phyloP scores from a whole-genome alignment of 2,329 filamentous ascomycete genomes.

The Neopestalotiopsis rosae region DNA sequence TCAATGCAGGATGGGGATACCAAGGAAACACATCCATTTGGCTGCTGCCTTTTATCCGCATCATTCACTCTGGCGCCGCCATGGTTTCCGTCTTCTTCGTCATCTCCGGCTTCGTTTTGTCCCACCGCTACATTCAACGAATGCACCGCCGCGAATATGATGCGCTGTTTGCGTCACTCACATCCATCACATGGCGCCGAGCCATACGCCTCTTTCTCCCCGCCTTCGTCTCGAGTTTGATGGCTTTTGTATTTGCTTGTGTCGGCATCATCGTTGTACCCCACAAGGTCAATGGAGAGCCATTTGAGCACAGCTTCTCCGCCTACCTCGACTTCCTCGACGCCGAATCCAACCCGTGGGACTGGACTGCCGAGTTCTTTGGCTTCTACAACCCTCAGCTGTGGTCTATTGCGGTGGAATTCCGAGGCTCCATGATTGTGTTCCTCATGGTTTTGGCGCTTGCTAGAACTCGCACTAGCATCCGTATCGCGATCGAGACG shows the following conservation, averaged over 20 bases:
- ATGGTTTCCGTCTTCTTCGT: constrained; percentile 50
- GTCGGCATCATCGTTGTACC: constrained; percentile 31
- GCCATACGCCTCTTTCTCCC: constrained; percentile 47
- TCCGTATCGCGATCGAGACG: constrained; percentile 32
- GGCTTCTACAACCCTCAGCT: constrained; percentile 40
- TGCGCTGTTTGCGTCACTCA: constrained; percentile 34
- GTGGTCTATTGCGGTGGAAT: constrained; percentile 42
- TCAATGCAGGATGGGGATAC: constrained; percentile 41
- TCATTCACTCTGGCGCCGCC: constrained; percentile 42
- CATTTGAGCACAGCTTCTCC: constrained; percentile 30
- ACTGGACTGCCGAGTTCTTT: constrained; percentile 32
- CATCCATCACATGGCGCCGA: constrained; percentile 47
- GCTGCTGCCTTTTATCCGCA: constrained; percentile 44
- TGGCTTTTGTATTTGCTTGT: constrained; percentile 38
- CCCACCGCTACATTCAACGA: constrained; percentile 42
- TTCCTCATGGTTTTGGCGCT: constrained; percentile 37
- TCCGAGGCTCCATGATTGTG: constrained; percentile 39
- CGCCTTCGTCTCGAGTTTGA: constrained; percentile 41
- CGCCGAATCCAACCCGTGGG: constrained; percentile 35
- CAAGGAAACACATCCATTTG: constrained; percentile 35
- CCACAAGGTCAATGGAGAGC: constrained; percentile 29
- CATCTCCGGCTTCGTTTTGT: constrained; percentile 47
- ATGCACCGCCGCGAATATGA: constrained; percentile 37
- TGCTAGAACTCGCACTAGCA: constrained; percentile 29
- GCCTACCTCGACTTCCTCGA: constrained; percentile 36